phyloP scores from a whole-genome alignment of 2,329 filamentous ascomycete species.

The Didymella lethalis region DNA sequence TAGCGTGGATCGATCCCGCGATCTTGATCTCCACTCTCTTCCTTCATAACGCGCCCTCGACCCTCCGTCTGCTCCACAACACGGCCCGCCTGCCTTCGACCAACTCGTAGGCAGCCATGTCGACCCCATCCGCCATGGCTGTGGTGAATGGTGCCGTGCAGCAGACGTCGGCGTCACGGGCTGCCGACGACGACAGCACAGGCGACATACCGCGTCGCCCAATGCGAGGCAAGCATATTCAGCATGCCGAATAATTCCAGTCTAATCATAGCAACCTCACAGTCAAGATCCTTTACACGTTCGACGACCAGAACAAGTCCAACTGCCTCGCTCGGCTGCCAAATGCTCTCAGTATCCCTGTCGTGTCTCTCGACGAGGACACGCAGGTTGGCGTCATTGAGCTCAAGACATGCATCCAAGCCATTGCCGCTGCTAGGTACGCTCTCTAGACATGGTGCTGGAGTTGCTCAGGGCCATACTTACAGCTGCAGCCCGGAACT shows the following conservation, averaged over 20 bases:
- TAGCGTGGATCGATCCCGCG: conserved; percentile 21
- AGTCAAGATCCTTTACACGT: conserved; percentile 98
- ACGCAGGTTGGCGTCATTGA: conserved; percentile 88
- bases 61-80: conserved; percentile 25
- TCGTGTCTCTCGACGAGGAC: conserved; percentile 79
- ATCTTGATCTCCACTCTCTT: conserved; percentile 30
- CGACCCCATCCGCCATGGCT: conserved; percentile 39
- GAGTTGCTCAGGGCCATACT: conserved; percentile 20
- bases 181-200: conserved; percentile 38
- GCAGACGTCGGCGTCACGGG: conserved; percentile 28
- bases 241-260: conserved; percentile 11
- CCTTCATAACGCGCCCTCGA: conserved; percentile 30
- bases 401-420: conserved; percentile 83
- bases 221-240: conserved; percentile 56
- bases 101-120: conserved; percentile 43
- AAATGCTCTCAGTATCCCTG: conserved; percentile 79
- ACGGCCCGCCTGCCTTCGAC: conserved; percentile 25
- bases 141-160: conserved; percentile 36
- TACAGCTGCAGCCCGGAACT: conserved; percentile 79
- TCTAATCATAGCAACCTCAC: conserved; percentile 35
- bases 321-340: conserved; percentile 89
- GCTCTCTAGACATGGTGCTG: conserved; percentile 31
- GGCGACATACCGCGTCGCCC: conserved; percentile 50
- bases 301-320: conserved; percentile 86
- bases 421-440: conserved; percentile 72